Base-by-base conservation (phyloP, 192 early-diverging fungal genomes). In the Geranomyces michiganensis region DNA sequence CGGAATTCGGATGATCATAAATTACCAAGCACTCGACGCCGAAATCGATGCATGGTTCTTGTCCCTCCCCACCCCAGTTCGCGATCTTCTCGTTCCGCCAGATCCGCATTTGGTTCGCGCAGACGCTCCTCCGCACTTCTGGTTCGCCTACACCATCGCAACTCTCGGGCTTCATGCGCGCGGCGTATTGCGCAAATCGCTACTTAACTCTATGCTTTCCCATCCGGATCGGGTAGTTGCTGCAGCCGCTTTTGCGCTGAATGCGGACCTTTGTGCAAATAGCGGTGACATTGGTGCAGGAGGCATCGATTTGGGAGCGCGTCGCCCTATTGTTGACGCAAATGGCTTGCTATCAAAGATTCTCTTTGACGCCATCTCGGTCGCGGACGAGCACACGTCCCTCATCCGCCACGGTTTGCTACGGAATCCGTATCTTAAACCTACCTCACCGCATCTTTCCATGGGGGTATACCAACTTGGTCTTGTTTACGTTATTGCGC, bases 401-500 rank as follows among this genome's bases (percentile, higher is more conserved):
- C n/a, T 68, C 13, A 17, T 68, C 19, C 26, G 56, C 4, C 24
- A 49, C 22, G 67, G 29, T 48, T 29, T 68, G 19, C 19, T 24
- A 17, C 44, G 41, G n/a, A 41, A 58, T 26, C 51, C 48, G 19
- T 14, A 26, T 13, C 67, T 68, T 14, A 33, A 1, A 6, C 24
- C 67, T 17, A 19, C 47, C 10, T 59, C 67, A 24, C 67, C 67
- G 19, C 67, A 68, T 15, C 31, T 68, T n/a, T 33, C 51, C 6
- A 68, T 56, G 67, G 67, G 67, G 0, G 33, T 41, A n/a, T 68
- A 68, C 31, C 67, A 68, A 58, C 51, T 68, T n/a, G 67, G 29
- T 12, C 55, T 68, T 21, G 55, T 68, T 24, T 68, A 68, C 31
- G 67, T 58, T 24, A 58, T 58, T 13, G 67, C 67, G 41, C 67